Percentiles rank a stretch among this genome's conserved stretches.
These are phyloP conservation scores for Trichoderma sp. DNA, from an alignment of 2,329 filamentous ascomycete genomes.

Conservation along the genomic window DNA sequence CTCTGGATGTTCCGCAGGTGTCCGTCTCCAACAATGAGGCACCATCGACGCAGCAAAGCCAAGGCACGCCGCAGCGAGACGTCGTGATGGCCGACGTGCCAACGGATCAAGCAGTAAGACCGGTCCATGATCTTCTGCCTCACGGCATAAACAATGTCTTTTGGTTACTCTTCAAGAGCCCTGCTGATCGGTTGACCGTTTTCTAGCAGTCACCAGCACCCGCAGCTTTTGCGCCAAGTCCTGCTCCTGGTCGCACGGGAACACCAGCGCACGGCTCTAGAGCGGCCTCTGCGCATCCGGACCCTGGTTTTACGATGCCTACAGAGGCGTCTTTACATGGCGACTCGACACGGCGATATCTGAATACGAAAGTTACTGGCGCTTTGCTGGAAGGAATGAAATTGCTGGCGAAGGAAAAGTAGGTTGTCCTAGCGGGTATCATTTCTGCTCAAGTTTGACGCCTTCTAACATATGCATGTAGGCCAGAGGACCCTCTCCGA, in stretches of 20 bases:
- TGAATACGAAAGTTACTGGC: conserved; percentile 72
- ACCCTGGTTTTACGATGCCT: conserved; percentile 58
- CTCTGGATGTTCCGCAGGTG: conserved; percentile 32
- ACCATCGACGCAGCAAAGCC: conserved; percentile 30
- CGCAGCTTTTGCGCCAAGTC: conserved; percentile 45
- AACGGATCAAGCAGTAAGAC: conserved; percentile 47
- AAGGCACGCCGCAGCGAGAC: conserved; percentile 42
- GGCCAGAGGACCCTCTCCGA: conserved; percentile 70
- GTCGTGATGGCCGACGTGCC: conserved; percentile 51
- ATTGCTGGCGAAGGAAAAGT: conserved; percentile 71
- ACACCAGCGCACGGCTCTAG: conserved; percentile 58
- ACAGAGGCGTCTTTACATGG: conserved; percentile 65
- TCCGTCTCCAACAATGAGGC: conserved; percentile 33
- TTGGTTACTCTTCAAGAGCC: neutral
- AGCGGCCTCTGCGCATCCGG: conserved; percentile 61
- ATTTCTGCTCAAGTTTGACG: neutral
- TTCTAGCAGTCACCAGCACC: conserved; percentile 44
- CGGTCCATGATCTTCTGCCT: neutral
- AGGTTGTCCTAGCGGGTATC: conserved; percentile 41
- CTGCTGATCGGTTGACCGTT: neutral
- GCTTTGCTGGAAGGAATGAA: conserved; percentile 76
- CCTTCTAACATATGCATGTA: conserved; percentile 31
- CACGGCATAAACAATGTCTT: neutral
- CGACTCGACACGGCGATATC: conserved; percentile 69
- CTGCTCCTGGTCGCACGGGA: conserved; percentile 50